Evolutionary conservation across 2,329 filamentous ascomycete genomes (phyloP).

Genomic region (Mycosphaerella sp.): DNA sequence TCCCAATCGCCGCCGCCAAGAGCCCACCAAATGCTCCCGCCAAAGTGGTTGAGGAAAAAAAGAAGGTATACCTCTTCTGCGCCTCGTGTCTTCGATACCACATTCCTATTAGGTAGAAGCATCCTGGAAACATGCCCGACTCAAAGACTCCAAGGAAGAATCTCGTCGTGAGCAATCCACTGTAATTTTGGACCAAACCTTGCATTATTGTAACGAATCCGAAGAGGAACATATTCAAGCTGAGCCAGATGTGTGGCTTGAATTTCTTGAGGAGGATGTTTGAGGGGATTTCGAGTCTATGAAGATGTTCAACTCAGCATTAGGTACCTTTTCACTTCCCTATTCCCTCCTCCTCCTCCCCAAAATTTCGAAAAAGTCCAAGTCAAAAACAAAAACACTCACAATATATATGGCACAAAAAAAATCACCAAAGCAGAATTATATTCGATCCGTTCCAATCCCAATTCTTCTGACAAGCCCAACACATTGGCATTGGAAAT

Average conservation of each 20-base stretch:
- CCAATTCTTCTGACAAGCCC: conserved; percentile 43
- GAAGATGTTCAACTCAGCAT: no score
- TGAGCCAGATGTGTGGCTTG: conserved; percentile 47
- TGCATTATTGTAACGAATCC: conserved; percentile 62
- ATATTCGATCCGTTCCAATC: conserved; percentile 41
- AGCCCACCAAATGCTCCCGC: conserved; percentile 82
- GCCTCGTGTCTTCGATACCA: conserved; percentile 86
- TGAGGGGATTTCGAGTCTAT: conserved; percentile 45
- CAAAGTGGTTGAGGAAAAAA: conserved; percentile 76
- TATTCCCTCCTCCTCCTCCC: no score
- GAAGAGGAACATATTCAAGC: conserved; percentile 75
- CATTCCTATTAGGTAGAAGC: conserved; percentile 51
- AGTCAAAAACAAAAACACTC: neutral
- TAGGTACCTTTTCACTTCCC: no score
- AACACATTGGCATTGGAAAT: conserved; percentile 50
- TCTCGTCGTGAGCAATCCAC: conserved; percentile 65
- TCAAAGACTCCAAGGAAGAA: conserved; percentile 70
- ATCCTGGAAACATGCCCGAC: conserved; percentile 59
- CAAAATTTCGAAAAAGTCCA: no score
- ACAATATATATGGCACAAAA: conserved; percentile 47
- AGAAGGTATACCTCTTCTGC: conserved; percentile 87
- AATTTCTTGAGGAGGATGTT: conserved; percentile 49
- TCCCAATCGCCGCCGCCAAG: conserved; percentile 78
- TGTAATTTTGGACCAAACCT: conserved; percentile 71
- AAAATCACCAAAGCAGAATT: conserved; percentile 50